Base-by-base conservation (phyloP, 2,329 filamentous ascomycete genomes). In the Penicillium digitatum region DNA sequence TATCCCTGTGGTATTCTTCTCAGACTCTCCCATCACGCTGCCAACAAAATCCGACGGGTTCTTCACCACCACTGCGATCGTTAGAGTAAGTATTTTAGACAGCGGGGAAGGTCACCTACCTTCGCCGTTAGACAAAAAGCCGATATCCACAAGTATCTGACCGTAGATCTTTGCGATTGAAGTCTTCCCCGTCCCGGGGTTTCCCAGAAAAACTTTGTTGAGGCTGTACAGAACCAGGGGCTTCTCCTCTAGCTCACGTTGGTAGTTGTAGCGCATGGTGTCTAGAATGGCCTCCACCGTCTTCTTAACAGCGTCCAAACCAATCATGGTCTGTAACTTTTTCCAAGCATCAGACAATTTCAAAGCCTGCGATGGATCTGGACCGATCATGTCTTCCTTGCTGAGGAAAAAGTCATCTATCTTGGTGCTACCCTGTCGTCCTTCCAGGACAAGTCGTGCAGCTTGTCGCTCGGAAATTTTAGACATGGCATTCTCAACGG, bases 21-120 rank as follows among this genome's bases (percentile, higher is more conserved):
- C 88, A 0, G 88, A 91, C 1, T 80, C 75, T 0, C 89, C 89
- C 0, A 93, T 57, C 0, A 66, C 76, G 9, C 70, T 72, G 0
- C 87, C 87, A 1, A 91, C 74, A 62, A 93, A 92, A 61, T 93
- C 89, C 0, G 87, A 74, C 0, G 88, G 88, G 38, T 85, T 90
- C 64, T 89, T 92, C 3, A 84, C 68, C 0, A 92, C 73, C 0
- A 92, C 86, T 83, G 54, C n/a, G 24, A 38, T 27, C 18, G 52
- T 65, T 44, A 62, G 52, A 7, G 3, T 52, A 42, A 39, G 49
- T 47, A 38, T 26, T 32, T 52, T 47, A 24, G 22, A 18, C 18
- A 20, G 44, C 39, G 8, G 40, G 2, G 40, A 2, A 27, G 20
- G 63, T 72, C 68, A 4, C 48, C 22, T 66, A 83, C 83, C 82